Evolutionary conservation across 805 yeast species (phyloP).

Genomic region (Saturnispora hagleri): DNA sequence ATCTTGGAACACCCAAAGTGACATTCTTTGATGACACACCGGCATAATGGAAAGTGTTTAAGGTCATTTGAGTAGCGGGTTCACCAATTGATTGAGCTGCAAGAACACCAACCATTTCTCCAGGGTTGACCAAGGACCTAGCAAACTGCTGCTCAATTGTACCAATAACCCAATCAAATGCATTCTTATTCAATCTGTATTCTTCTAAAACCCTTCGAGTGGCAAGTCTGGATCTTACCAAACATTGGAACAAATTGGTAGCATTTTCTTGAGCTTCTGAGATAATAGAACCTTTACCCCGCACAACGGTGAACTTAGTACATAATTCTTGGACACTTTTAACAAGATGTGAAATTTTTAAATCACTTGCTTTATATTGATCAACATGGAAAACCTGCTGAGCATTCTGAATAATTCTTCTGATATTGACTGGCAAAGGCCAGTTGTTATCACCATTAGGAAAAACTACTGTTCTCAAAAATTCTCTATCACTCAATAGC

Average conservation of each 20-base stretch:
- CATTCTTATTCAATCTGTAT: conserved; percentile 69
- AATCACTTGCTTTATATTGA: conserved; percentile 80
- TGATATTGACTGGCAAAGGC: conserved; percentile 96
- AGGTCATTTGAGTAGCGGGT: conserved; percentile 97
- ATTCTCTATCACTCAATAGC: conserved; percentile 63
- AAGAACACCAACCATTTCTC: conserved; percentile 97
- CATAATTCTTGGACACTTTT: conserved; percentile 61
- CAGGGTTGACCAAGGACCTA: conserved; percentile 86
- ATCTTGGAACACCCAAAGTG: conserved; percentile 96
- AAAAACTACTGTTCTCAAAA: conserved; percentile 73
- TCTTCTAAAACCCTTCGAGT: conserved; percentile 88
- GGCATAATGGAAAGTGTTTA: conserved; percentile 92
- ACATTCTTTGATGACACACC: conserved; percentile 99
- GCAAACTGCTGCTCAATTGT: conserved; percentile 91
- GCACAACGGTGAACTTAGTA: conserved; percentile 59
- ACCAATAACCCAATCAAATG: conserved; percentile 94
- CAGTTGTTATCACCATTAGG: conserved; percentile 91
- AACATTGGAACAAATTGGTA: conserved; percentile 78
- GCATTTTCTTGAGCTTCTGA: conserved; percentile 91
- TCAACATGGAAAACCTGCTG: conserved; percentile 96
- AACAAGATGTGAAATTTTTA: conserved; percentile 76
- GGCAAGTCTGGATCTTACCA: conserved; percentile 87
- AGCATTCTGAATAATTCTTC: conserved; percentile 94
- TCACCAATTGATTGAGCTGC: conserved; percentile 98
- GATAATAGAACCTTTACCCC: conserved; percentile 69